Conservation (phyloP, 345 rosid genomes). For the Punica granatum region DNA sequence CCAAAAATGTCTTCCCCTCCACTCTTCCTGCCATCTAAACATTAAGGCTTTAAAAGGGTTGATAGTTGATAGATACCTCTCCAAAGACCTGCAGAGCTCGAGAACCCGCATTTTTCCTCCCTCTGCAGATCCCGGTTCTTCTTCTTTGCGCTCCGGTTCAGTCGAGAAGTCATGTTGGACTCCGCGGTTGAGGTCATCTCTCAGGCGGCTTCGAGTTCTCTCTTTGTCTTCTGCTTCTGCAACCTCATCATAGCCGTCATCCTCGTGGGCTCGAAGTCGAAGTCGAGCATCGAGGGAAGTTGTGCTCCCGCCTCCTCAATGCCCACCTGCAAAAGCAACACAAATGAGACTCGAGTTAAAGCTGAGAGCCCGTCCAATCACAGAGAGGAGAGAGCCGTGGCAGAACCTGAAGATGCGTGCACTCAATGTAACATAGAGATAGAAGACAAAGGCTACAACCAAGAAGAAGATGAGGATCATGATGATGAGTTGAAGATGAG, state of each 20-base stretch:
- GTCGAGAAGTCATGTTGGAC: slow-evolving; percentile 8
- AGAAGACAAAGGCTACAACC: neutral
- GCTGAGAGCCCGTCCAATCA: neutral
- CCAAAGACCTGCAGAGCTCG: too few species aligned
- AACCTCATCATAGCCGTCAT: slow-evolving; percentile 23
- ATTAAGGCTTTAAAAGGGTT: neutral
- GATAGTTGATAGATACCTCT: too few species aligned
- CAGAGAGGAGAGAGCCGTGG: neutral
- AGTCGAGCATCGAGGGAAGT: neutral
- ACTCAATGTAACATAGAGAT: neutral
- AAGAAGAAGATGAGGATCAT: slow-evolving; percentile 1
- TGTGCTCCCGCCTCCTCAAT: neutral
- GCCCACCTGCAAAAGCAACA: neutral
- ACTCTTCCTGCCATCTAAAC: slow-evolving; percentile 11
- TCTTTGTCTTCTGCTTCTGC: slow-evolving; percentile 29
- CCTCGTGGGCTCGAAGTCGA: slow-evolving; percentile 18
- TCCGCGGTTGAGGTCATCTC: slow-evolving; percentile 13
- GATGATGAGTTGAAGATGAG: slow-evolving; percentile 38
- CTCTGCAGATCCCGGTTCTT: neutral
- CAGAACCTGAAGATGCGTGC: neutral
- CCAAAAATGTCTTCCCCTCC: slow-evolving; percentile 18
- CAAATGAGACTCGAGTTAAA: neutral
- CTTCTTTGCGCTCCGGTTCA: neutral
- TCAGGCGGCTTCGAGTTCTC: slow-evolving; percentile 24
- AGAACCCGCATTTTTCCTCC: too few species aligned